Evolutionary conservation across 2,329 filamentous ascomycete species (phyloP).

Genomic region (Eurotiales sp.): DNA sequence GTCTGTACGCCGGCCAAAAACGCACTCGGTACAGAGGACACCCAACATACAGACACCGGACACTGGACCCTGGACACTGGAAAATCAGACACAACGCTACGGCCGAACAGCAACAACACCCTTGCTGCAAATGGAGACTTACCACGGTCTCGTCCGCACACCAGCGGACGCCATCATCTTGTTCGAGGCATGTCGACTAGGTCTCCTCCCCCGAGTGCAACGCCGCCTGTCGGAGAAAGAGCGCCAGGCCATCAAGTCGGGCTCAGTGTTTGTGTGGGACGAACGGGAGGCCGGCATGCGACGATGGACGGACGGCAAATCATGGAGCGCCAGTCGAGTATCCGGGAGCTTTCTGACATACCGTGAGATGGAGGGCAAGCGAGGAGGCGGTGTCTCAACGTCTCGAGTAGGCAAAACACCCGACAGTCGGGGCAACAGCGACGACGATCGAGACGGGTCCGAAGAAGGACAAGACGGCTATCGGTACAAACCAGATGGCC

Average conservation of each 20-base stretch:
- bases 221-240: conserved; percentile 93
- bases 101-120: too few relatives aligned
- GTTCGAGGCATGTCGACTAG: conserved; percentile 93
- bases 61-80: too few relatives aligned
- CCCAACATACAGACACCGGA: too few relatives aligned
- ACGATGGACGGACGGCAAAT: conserved; percentile 97
- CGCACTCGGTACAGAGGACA: neutral
- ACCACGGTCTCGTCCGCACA: conserved; percentile 91
- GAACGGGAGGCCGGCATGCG: conserved; percentile 97
- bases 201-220: conserved; percentile 86
- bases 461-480: conserved; percentile 82
- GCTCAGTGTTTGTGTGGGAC: conserved; percentile 99
- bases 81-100: too few relatives aligned
- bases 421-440: conserved; percentile 74
- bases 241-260: conserved; percentile 89
- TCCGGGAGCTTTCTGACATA: conserved; percentile 98
- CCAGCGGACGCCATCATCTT: conserved; percentile 94
- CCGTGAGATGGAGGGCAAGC: conserved; percentile 97
- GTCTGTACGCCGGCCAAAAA: neutral
- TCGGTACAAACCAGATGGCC: conserved; percentile 88
- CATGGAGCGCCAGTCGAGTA: conserved; percentile 95
- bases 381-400: conserved; percentile 60
- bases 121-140: conserved; percentile 93
- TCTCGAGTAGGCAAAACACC: conserved; percentile 69
- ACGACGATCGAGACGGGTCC: conserved; percentile 70